Percentiles rank a stretch among this genome's conserved stretches.
These are phyloP conservation scores for Lepidium sativum DNA, from an alignment of 345 rosid species.

Conservation along the genomic window DNA sequence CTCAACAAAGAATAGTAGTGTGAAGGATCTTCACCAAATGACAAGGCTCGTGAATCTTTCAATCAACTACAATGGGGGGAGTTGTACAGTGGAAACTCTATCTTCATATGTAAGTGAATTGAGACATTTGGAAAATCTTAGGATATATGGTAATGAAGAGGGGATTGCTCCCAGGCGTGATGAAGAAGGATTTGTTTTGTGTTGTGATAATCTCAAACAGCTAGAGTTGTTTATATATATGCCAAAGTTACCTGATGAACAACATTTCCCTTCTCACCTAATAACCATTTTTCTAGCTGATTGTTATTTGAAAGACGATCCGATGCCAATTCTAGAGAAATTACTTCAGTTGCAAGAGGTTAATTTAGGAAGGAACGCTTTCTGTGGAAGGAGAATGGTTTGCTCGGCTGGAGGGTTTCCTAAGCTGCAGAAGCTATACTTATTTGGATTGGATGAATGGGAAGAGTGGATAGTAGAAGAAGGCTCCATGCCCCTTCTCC, in stretches of 20 bases:
- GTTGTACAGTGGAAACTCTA: background rate
- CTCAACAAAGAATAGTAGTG: background rate
- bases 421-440: background rate
- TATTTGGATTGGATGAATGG: fast-evolving
- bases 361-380: background rate
- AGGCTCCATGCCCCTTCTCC: background rate
- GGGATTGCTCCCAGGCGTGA: no score
- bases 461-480: constrained; percentile 10
- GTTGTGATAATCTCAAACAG: no score
- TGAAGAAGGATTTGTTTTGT: no score
- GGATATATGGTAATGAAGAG: no score
- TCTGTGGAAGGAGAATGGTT: constrained; percentile 18
- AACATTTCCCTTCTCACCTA: no score
- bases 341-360: no score
- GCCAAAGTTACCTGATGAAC: no score
- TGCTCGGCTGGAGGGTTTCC: constrained; percentile 3
- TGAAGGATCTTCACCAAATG: background rate
- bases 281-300: no score
- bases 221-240: no score
- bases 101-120: background rate
- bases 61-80: background rate
- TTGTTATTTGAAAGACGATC: no score
- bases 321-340: no score
- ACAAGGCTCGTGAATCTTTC: background rate
- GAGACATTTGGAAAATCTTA: background rate